These are phyloP conservation scores for Stachybotrys echinatus DNA, from an alignment of 2,329 filamentous ascomycete genomes.

Conservation along the genomic window DNA sequence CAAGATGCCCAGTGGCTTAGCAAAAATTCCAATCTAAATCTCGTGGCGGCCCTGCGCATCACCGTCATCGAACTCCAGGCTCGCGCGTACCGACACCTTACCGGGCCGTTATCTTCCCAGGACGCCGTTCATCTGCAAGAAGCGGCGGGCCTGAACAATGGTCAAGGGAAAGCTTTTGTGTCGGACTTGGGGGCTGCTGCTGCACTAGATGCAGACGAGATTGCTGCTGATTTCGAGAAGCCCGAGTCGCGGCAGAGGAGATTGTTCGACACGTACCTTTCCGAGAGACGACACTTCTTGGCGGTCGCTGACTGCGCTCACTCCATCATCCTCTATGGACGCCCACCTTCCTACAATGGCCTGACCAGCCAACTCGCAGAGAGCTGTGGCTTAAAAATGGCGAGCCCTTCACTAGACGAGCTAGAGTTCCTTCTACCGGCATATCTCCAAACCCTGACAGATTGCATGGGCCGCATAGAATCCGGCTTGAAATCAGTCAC, in stretches of 20 bases:
- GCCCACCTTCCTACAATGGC: constrained; percentile 27
- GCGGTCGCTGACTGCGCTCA: constrained; percentile 55
- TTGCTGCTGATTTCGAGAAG: constrained; percentile 56
- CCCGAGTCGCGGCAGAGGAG: constrained; percentile 58
- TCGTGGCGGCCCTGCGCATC: constrained; percentile 75
- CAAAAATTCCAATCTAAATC: constrained; percentile 69
- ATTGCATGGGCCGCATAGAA: constrained; percentile 44
- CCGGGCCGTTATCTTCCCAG: constrained; percentile 68
- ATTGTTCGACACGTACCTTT: constrained; percentile 66
- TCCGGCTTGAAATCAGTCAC: constrained; percentile 44
- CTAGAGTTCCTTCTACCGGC: constrained; percentile 40
- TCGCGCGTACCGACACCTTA: constrained; percentile 66
- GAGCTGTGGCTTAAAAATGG: constrained; percentile 21
- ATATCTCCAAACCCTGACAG: constrained; percentile 41
- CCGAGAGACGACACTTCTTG: constrained; percentile 63
- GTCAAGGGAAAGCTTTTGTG: constrained; percentile 52
- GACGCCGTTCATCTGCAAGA: constrained; percentile 72
- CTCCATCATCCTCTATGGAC: constrained; percentile 39
- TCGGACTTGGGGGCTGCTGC: constrained; percentile 42
- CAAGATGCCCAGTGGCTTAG: constrained; percentile 83
- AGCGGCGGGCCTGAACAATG: constrained; percentile 61
- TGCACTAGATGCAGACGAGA: constrained; percentile 47
- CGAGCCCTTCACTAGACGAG: constrained; percentile 23
- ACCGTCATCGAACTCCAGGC: constrained; percentile 80
- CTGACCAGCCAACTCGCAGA: constrained; percentile 19